Evolutionary conservation across 208 protist genomes (phyloP).

Genomic region (Leishmania tropica): DNA sequence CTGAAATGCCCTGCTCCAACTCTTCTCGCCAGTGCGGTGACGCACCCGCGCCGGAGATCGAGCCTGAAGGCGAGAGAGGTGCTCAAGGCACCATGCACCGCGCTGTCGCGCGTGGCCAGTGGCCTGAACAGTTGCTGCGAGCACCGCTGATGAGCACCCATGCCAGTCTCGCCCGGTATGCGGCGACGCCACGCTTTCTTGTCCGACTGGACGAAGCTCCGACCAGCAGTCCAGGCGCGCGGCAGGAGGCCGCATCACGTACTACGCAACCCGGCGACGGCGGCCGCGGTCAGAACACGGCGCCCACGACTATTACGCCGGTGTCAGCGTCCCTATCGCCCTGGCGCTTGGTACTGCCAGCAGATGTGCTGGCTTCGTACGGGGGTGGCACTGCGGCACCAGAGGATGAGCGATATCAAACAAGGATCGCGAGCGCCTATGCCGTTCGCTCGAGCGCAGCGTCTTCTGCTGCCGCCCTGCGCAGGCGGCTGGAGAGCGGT

Average conservation of each 20-base stretch:
- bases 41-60: conserved; percentile 1
- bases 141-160: conserved; percentile 20
- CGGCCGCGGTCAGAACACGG: background rate
- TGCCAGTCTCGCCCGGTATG: conserved; percentile 9
- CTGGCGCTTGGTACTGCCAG: background rate
- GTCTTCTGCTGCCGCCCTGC: background rate
- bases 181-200: background rate
- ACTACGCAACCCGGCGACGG: background rate
- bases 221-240: background rate
- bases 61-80: background rate
- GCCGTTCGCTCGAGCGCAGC: background rate
- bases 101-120: conserved; percentile 16
- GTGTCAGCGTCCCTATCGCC: background rate
- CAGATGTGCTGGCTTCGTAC: conserved; percentile 6
- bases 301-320: background rate
- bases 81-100: conserved; percentile 8
- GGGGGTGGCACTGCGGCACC: background rate
- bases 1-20: background rate
- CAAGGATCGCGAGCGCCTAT: background rate
- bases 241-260: background rate
- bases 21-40: background rate
- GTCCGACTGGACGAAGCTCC: background rate
- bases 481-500: background rate
- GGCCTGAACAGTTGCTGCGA: conserved; percentile 26
- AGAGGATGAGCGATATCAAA: background rate